phyloP scores from a whole-genome alignment of 1,284 basidiomycete species.

The Wallemia hederae region DNA sequence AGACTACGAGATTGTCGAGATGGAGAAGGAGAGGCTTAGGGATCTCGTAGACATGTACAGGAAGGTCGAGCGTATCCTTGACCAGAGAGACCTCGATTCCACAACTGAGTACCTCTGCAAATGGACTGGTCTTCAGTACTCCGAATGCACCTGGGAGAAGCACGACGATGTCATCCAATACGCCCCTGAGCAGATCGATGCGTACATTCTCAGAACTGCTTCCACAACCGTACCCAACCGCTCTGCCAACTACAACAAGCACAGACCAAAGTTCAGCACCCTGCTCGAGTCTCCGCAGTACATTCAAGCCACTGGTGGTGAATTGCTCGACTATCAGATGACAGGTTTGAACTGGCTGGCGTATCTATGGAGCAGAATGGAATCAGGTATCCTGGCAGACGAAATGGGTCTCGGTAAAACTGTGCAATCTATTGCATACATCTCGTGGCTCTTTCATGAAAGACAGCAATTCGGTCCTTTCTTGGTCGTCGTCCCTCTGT shows the following conservation, averaged over 20 bases:
- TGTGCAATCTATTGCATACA: constrained; percentile 21
- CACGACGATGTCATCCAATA: constrained; percentile 17
- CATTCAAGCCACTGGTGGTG: constrained; percentile 20
- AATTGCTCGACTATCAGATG: not conserved
- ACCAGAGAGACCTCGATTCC: constrained; percentile 41
- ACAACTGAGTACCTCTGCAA: constrained; percentile 83
- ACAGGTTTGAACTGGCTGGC: constrained; percentile 84
- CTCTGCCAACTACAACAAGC: constrained; percentile 38
- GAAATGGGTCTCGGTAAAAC: constrained; percentile 97
- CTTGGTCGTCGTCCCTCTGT: constrained; percentile 89
- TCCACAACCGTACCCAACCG: constrained; percentile 63
- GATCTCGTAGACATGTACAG: constrained; percentile 50
- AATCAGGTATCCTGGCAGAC: constrained; percentile 92
- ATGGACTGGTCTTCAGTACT: constrained; percentile 75
- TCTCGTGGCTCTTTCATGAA: constrained; percentile 84
- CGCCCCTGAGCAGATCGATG: constrained; percentile 37
- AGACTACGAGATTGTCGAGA: constrained; percentile 43
- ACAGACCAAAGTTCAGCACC: constrained; percentile 54
- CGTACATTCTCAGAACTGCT: constrained; percentile 45
- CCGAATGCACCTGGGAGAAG: constrained; percentile 86
- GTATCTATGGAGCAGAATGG: constrained; percentile 76
- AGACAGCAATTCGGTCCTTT: constrained; percentile 86
- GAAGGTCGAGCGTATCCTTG: constrained; percentile 69
- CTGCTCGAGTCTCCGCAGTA: constrained; percentile 77
- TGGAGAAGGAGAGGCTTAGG: constrained; percentile 18